Percentiles rank a stretch among this genome's conserved stretches.
Conservation (phyloP, 2,329 filamentous ascomycete species). For the Coniochaeta hoffmannii region DNA sequence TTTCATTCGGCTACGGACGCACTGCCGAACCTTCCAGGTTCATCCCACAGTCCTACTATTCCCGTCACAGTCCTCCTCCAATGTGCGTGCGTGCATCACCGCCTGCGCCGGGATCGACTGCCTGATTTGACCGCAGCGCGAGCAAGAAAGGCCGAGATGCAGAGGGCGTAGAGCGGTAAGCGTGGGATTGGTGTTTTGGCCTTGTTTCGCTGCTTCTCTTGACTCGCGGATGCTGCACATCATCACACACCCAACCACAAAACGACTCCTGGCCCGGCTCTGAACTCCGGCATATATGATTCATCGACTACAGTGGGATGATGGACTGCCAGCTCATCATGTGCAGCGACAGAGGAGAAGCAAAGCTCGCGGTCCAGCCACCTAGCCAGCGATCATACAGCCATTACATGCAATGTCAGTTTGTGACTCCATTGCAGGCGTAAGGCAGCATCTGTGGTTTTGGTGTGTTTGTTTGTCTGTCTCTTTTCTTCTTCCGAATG, state of each 20-base stretch:
- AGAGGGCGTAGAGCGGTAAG: slow-evolving; percentile 6
- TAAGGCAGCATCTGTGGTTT: not conserved
- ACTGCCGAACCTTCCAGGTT: too few relatives aligned
- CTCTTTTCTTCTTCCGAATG: too few relatives aligned
- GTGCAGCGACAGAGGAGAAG: not conserved
- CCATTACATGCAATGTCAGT: not conserved
- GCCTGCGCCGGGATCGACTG: slow-evolving; percentile 14
- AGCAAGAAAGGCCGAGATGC: slow-evolving; percentile 15
- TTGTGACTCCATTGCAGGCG: not conserved
- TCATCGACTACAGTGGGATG: not conserved
- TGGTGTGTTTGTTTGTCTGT: not conserved
- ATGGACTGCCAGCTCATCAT: not conserved
- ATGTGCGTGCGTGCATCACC: not conserved
- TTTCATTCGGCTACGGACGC: too few relatives aligned
- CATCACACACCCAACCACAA: not conserved
- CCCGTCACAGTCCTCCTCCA: too few relatives aligned
- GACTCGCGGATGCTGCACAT: slow-evolving; percentile 20
- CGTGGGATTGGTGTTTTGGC: slow-evolving; percentile 10
- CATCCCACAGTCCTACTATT: too few relatives aligned
- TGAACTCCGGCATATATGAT: not conserved
- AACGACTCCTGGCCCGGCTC: not conserved
- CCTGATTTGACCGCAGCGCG: slow-evolving; percentile 8
- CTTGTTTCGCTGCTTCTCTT: slow-evolving; percentile 14
- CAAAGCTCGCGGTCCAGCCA: not conserved
- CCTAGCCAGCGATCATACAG: not conserved